Base-by-base conservation (phyloP, 2,329 filamentous ascomycete genomes). In the Bertia moriformis region DNA sequence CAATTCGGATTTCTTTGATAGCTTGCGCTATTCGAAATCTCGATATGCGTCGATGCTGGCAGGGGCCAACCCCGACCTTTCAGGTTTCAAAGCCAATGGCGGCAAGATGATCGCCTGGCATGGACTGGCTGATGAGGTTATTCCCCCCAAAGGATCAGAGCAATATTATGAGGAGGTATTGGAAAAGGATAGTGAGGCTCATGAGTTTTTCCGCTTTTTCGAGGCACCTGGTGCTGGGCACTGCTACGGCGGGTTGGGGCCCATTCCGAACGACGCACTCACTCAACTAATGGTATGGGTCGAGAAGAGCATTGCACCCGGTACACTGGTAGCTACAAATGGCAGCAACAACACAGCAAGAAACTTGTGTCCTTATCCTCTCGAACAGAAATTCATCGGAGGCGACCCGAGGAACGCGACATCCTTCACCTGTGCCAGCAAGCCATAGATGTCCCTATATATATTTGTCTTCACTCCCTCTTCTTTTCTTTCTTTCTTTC, bases 271-370 rank as follows among this genome's bases (percentile, higher is more conserved):
- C 15, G 30, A 19, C 2, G 38, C 48, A 2, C 50, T 53, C 19
- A 43, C 42, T n/a, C 45, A 46, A 4, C 38, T 54, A 14, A 41
- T 44, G 3, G 41, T 42, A 3, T 55, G 52, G 53, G 52, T 56
- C 4, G 52, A 56, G 39, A 45, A 53, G 5, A 51, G 51, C 4
- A 46, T 41, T 10, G 47, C 45, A 1, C 53, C 52, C 0, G 50
- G 7, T n/a, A 27, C 22, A n/a, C 22, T 27, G 22, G 7, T 10
- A 10, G 22, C 22, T 27, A 27, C 22, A n/a, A n/a, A 7, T 27
- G 22, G 22, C 7, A 7, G n/a, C n/a, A 27, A 27, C 22, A 27
- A 27, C n/a, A 27, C 22, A 7, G 22, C 22, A 10, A 7, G 22
- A 27, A n/a, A 27, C 22, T n/a, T 27, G 22, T 27, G 22, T 27